Conservation (phyloP, 2,329 filamentous ascomycete species). For the Periconia sp. region DNA sequence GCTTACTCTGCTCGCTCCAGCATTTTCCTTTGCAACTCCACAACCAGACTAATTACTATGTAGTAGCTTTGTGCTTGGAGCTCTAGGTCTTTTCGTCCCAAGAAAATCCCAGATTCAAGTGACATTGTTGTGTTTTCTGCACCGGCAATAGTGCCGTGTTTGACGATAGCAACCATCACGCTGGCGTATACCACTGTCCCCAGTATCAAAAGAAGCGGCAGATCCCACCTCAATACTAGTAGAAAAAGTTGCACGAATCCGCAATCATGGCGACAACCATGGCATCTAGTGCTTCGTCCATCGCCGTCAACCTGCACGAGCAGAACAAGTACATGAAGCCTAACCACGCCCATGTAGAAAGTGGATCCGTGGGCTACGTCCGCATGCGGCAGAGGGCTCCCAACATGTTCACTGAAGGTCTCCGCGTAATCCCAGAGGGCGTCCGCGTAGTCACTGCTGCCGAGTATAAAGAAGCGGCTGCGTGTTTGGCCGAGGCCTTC, state of each 20-base stretch:
- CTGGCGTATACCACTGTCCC: slow-evolving; percentile 44
- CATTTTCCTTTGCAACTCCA: slow-evolving; percentile 14
- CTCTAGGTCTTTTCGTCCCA: slow-evolving; percentile 25
- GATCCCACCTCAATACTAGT: slow-evolving; percentile 51
- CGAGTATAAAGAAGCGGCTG: slow-evolving; percentile 71
- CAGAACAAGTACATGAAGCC: slow-evolving; percentile 36
- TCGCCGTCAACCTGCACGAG: slow-evolving; percentile 35
- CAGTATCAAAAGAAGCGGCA: slow-evolving; percentile 50
- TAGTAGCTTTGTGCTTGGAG: slow-evolving; percentile 37
- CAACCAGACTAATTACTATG: slow-evolving; percentile 37
- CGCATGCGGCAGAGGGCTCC: slow-evolving; percentile 28
- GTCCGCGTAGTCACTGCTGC: slow-evolving; percentile 65
- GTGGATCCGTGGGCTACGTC: too few relatives aligned
- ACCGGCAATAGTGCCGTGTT: slow-evolving; percentile 24
- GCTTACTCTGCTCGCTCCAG: slow-evolving; percentile 32
- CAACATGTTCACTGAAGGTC: neutral
- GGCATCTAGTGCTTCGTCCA: slow-evolving; percentile 19
- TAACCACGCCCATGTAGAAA: slow-evolving; percentile 24
- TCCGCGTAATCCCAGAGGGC: slow-evolving; percentile 45
- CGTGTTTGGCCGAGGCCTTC: slow-evolving; percentile 76
- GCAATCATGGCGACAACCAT: slow-evolving; percentile 51
- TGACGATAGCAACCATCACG: slow-evolving; percentile 38
- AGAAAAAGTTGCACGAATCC: slow-evolving; percentile 40
- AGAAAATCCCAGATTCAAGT: slow-evolving; percentile 35
- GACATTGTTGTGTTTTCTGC: slow-evolving; percentile 23